Conservation (phyloP, 169 alveolate species). For the Plasmodium berghei region DNA sequence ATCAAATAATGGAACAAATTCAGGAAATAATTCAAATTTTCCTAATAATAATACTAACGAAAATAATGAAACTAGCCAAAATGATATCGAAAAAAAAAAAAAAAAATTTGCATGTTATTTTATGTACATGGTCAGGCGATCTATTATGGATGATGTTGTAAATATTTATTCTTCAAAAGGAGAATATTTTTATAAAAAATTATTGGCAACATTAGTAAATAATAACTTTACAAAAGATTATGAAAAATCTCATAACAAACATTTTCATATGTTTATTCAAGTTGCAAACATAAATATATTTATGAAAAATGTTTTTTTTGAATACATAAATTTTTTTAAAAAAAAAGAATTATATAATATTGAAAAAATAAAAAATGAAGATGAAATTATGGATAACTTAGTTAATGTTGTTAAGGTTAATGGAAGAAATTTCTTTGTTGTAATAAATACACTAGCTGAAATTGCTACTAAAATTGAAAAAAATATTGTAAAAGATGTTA, state of each 20-base stretch:
- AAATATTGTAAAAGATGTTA: conserved; percentile 36
- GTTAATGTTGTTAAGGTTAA: conserved; percentile 45
- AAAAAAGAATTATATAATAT: conserved; percentile 71
- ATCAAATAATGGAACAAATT: background rate
- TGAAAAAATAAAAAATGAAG: conserved; percentile 56
- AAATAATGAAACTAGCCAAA: background rate
- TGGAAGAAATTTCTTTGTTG: conserved; percentile 41
- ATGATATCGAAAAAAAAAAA: background rate
- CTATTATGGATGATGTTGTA: conserved; percentile 37
- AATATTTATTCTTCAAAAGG: conserved; percentile 61
- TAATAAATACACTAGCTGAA: conserved; percentile 60
- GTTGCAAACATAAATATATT: conserved; percentile 65
- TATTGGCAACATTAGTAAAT: conserved; percentile 31
- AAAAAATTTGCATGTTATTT: conserved; percentile 54
- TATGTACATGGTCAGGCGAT: conserved; percentile 42
- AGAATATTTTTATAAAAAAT: conserved; percentile 57
- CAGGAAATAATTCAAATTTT: background rate
- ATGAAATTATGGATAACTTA: conserved; percentile 66
- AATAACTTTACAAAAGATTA: conserved; percentile 34
- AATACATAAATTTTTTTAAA: conserved; percentile 63
- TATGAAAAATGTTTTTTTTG: conserved; percentile 54
- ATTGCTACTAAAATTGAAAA: conserved; percentile 53
- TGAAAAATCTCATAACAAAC: conserved; percentile 52
- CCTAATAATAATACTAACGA: background rate
- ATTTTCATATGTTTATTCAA: conserved; percentile 55